A percentile compares a stretch with the other conserved stretches of the same genome.
Conservation (phyloP, 2,329 filamentous ascomycete genomes). For the Stachybotrys elegans region DNA sequence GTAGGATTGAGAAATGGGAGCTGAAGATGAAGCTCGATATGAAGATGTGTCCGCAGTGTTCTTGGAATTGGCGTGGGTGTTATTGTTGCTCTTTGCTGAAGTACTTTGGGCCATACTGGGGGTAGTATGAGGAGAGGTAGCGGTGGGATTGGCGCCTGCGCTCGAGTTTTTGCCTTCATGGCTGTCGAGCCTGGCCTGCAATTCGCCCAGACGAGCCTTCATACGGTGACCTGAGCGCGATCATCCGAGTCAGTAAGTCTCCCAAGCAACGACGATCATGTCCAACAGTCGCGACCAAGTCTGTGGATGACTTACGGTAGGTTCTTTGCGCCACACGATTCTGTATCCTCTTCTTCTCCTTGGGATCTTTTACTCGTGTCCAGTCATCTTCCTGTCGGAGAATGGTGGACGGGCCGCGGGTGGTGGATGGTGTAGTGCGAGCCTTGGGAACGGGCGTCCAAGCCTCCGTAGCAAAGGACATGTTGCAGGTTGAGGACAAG, state of each 20-base stretch:
- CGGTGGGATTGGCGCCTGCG: not conserved
- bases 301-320: slow-evolving; percentile 19
- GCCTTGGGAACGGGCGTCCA: slow-evolving; percentile 6
- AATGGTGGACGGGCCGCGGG: slow-evolving; percentile 6
- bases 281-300: not conserved
- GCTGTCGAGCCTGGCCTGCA: slow-evolving; percentile 22
- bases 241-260: not conserved
- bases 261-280: not conserved
- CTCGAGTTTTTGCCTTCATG: slow-evolving; percentile 16
- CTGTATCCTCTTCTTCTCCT: slow-evolving; percentile 26
- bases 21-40: not conserved
- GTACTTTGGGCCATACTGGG: too few species aligned
- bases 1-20: not conserved
- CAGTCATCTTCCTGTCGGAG: slow-evolving; percentile 21
- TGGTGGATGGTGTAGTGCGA: not conserved
- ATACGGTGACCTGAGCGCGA: slow-evolving; percentile 20
- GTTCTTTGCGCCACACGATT: slow-evolving; percentile 25
- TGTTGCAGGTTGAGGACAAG: not conserved
- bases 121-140: too few species aligned
- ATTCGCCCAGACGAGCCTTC: slow-evolving; percentile 23
- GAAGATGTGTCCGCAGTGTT: too few species aligned
- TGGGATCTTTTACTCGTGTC: slow-evolving; percentile 21
- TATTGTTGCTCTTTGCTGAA: not conserved
- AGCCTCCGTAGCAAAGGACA: slow-evolving; percentile 7
- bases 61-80: too few species aligned